These are phyloP conservation scores for Arachnopeziza araneosa DNA, from an alignment of 2,329 filamentous ascomycete species.

Conservation along the genomic window DNA sequence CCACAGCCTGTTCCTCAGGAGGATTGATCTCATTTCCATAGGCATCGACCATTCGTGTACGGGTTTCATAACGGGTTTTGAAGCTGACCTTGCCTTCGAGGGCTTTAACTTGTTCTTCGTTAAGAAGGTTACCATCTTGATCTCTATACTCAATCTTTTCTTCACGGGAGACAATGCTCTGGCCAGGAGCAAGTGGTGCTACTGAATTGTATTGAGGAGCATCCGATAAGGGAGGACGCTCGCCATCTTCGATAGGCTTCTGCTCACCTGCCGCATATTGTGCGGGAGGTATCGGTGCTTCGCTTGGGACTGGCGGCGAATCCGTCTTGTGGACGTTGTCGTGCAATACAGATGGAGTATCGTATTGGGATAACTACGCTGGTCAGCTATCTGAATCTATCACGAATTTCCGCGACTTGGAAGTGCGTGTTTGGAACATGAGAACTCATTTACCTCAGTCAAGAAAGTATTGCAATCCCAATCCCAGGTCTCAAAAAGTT, in stretches of 20 bases:
- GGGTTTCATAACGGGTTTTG: constrained; percentile 93
- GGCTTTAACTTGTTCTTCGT: constrained; percentile 75
- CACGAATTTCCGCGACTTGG: constrained; percentile 14
- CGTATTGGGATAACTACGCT: constrained; percentile 33
- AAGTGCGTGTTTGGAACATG: constrained; percentile 22
- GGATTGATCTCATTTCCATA: constrained; percentile 65
- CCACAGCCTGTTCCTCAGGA: constrained; percentile 22
- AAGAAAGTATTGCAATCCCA: constrained; percentile 97
- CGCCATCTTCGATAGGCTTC: constrained; percentile 24
- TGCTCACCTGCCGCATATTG: constrained; percentile 19
- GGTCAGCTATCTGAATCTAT: constrained; percentile 8
- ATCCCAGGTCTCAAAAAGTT: constrained; percentile 87
- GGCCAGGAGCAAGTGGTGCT: constrained; percentile 18
- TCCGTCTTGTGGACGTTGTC: constrained; percentile 27
- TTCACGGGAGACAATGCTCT: constrained; percentile 45
- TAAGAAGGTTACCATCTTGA: constrained; percentile 82
- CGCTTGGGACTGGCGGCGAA: constrained; percentile 24
- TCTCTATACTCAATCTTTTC: constrained; percentile 93
- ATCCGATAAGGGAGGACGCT: constrained; percentile 25
- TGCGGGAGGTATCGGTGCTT: constrained; percentile 21
- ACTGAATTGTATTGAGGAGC: constrained; percentile 24
- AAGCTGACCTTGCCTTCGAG: constrained; percentile 93
- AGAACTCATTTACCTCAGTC: constrained; percentile 64
- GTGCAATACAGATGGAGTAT: constrained; percentile 22
- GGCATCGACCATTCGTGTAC: constrained; percentile 76